Base-by-base conservation (phyloP, 805 yeast genomes). In the Schwanniomyces sp. region DNA sequence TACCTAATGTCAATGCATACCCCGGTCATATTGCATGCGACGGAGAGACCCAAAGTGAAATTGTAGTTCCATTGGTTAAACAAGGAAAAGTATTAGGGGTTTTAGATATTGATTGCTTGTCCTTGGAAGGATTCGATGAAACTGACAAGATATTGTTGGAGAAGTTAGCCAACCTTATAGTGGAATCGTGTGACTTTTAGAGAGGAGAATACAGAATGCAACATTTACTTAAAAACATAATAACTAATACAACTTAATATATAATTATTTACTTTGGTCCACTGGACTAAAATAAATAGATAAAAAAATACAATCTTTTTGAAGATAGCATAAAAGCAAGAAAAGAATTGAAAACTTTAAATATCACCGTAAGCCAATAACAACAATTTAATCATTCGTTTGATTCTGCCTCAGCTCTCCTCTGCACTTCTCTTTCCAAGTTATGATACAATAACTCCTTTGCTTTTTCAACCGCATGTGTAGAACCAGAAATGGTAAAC, bases 1-100 rank as follows among this genome's bases (percentile, higher is more conserved):
- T 92, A 9, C 74, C 77, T 1, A 81, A 92, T 62, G 98, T 92
- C 2, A 75, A 85, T 17, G 63, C 78, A 55, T 90, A 82, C 57
- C 96, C 96, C 0, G 96, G 96, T 1, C 98, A 92, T 62, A 94
- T 92, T 53, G 98, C 98, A 0, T 92, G 99, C 69, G 99, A 94
- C 68, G 96, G 96, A 0, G 96, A 85, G 49, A 92, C 98, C 0
- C 79, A 86, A 52, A 87, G 96, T 63, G 99, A 92, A 62, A 87
- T 92, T 27, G 98, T 94, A 17, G 91, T 92, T 1, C 98, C 98
- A 0, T 80, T 91, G 6, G 58, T 82, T 0, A 62, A 62, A 25
- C 58, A 65, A 10, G 59, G 61, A 4, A 58, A 58, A 12, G 68
- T 83, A 1, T 57, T 79, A 16, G 98, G 94, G 5, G 97, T 92